A percentile compares a stretch with the other conserved stretches of the same genome.
Conservation (phyloP, 768 basidiomycete species). For the Steccherinum ochraceum region DNA sequence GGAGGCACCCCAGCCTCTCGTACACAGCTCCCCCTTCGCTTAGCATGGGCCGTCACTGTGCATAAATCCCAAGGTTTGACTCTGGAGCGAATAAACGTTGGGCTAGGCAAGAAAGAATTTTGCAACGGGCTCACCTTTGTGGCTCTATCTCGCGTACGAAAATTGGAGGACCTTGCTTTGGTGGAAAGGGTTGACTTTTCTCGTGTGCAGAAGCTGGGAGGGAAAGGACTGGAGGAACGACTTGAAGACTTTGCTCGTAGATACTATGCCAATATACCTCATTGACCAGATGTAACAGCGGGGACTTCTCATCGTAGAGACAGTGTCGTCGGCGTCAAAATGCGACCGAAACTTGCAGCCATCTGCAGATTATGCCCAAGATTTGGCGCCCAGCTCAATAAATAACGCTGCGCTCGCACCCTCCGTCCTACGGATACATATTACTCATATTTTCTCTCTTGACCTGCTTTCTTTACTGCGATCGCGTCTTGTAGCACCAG, state of each 20-base stretch:
- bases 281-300: no score
- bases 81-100: neutral
- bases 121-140: constrained; percentile 13
- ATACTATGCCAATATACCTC: no score
- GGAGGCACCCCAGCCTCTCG: constrained; percentile 5
- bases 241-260: neutral
- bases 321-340: no score
- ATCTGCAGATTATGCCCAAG: no score
- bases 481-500: neutral
- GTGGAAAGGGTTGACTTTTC: neutral
- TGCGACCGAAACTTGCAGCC: no score
- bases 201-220: neutral
- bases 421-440: no score
- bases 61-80: constrained; percentile 1
- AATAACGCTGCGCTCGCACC: no score
- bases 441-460: no score
- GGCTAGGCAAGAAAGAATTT: constrained; percentile 10
- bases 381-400: no score
- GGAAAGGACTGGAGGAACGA: neutral
- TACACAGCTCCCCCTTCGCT: neutral
- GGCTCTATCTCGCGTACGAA: constrained; percentile 10
- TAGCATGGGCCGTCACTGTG: neutral
- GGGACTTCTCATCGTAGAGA: no score
- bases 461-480: neutral
- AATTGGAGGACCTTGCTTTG: neutral